These are phyloP conservation scores for Cryphonectria nitschkei DNA, from an alignment of 2,329 filamentous ascomycete species.

Conservation along the genomic window DNA sequence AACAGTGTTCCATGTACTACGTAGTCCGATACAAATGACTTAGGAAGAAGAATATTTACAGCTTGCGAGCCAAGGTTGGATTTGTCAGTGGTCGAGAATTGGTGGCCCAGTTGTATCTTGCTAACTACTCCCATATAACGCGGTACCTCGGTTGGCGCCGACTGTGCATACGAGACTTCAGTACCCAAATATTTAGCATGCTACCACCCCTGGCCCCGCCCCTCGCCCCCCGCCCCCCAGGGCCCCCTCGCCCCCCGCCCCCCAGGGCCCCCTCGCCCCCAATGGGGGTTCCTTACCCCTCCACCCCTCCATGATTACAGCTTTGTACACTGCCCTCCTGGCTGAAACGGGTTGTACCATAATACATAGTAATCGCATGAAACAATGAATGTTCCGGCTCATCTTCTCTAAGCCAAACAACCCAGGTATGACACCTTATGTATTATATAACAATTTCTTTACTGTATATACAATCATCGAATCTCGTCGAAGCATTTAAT, in stretches of 20 bases:
- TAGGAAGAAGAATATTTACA: neutral
- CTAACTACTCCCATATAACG: neutral
- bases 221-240: too few relatives aligned
- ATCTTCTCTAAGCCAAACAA: neutral
- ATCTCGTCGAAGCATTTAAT: too few relatives aligned
- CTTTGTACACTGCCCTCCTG: neutral
- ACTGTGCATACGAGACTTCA: neutral
- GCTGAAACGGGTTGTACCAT: neutral
- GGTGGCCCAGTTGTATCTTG: neutral
- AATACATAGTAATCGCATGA: neutral
- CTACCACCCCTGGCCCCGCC: neutral
- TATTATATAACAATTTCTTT: neutral
- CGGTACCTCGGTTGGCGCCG: neutral
- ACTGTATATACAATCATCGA: neutral
- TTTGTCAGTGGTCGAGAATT: neutral
- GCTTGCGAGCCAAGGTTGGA: neutral
- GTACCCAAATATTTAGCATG: neutral
- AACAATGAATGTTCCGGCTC: neutral
- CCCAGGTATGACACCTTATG: neutral
- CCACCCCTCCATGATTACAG: neutral
- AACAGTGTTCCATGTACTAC: neutral
- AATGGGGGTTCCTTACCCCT: neutral
- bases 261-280: neutral
- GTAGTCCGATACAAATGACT: neutral
- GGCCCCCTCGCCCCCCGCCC: neutral